Evolutionary conservation across 2,329 filamentous ascomycete species (phyloP).

Genomic region (Zymoseptoria tritici): DNA sequence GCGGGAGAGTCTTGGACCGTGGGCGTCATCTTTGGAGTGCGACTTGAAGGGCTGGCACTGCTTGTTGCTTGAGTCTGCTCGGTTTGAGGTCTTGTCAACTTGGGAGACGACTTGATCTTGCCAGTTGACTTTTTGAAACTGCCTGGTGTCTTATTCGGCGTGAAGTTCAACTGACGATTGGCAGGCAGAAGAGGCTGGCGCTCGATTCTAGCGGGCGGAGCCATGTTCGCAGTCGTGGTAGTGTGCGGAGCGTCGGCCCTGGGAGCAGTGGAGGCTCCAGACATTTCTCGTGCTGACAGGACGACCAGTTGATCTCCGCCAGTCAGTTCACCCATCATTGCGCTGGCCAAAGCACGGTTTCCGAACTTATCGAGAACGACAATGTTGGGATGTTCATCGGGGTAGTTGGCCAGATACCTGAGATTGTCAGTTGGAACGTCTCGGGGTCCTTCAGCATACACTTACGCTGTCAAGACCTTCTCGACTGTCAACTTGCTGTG

Average conservation of each 20-base stretch:
- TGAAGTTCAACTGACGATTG: constrained; percentile 8
- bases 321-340: neutral
- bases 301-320: neutral
- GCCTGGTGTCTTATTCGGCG: neutral
- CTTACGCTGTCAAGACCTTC: neutral
- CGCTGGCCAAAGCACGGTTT: neutral
- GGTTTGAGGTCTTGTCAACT: neutral
- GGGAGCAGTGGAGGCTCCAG: neutral
- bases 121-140: neutral
- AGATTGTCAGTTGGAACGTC: neutral
- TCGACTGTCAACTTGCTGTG: neutral
- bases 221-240: neutral
- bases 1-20: neutral
- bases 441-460: neutral
- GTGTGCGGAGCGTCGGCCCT: constrained; percentile 1
- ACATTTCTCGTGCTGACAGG: neutral
- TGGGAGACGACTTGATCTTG: neutral
- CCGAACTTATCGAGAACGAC: neutral
- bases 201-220: neutral
- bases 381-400: neutral
- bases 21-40: neutral
- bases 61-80: neutral
- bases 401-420: neutral
- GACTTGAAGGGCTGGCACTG: neutral
- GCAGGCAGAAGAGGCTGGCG: constrained; percentile 14